Base-by-base conservation (phyloP, 2,329 filamentous ascomycete species). In the Sphaerulina vaccinii region DNA sequence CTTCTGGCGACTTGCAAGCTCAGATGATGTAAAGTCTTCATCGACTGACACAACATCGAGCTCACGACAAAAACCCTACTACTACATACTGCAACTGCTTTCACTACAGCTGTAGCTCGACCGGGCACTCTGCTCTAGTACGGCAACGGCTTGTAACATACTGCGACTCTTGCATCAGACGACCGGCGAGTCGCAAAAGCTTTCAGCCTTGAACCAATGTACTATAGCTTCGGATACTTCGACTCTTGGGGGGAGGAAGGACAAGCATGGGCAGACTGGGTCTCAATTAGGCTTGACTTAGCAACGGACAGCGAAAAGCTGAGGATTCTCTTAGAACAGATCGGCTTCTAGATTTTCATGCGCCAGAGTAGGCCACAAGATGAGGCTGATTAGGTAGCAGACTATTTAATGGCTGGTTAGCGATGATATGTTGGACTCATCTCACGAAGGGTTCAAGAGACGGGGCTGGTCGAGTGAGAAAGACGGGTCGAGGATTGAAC, bases 1-100 rank as follows among this genome's bases (percentile, higher is more conserved):
- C 75, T 33, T 76, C 78, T 21, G 72, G 79, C 44, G 74, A 95
- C 68, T 95, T 90, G n/a, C 93, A 97, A 73, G 92, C 97, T 69
- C 91, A 97, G 77, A 96, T 97, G 74, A 96, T 97, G 91, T 97
- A 66, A 52, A 27, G 19, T 29, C 39, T 22, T 19, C 8, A 13
- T 16, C 29, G 22, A 32, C 39, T 19, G 15, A 43, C 22, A 24
- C 47, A 7, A 43, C 47, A 37, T 36, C 29, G 35, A 18, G 38
- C 10, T 36, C 36, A 32, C 38, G 32, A 32, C 27, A 41, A 33
- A 21, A 15, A 27, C 22, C 19, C 39, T 23, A 33, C 11, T 22
- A 39, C 36, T 6, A 39, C 37, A 21, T 21, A 37, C 21, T 21
- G 44, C 44, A 23, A 27, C 11, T 40, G 32, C 47, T 24, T 21